phyloP scores from a whole-genome alignment of 139 green algal genomes.

The Picochlorum sp. region DNA sequence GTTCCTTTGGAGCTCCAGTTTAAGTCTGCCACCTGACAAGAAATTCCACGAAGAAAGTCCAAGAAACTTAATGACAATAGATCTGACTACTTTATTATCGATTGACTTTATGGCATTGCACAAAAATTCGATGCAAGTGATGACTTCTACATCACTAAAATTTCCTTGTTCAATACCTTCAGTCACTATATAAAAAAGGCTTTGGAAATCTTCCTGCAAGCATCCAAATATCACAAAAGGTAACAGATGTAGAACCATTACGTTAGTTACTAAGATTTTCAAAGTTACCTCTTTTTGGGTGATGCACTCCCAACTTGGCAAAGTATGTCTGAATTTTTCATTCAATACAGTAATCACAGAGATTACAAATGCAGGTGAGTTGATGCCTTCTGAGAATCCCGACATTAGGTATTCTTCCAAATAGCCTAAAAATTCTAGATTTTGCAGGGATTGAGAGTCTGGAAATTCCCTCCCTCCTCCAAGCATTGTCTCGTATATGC shows the following conservation, averaged over 20 bases:
- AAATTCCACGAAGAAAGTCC: constrained; percentile 75
- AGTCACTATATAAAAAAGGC: too few relatives aligned
- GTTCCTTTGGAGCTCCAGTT: constrained; percentile 73
- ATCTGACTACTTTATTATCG: constrained; percentile 74
- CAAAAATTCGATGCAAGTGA: constrained; percentile 72
- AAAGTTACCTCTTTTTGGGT: too few relatives aligned
- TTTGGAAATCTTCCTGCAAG: too few relatives aligned
- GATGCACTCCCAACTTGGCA: too few relatives aligned
- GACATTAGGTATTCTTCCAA: constrained; percentile 92
- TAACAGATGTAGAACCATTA: too few relatives aligned
- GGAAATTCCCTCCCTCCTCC: not conserved
- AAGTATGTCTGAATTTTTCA: too few relatives aligned
- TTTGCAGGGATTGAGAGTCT: constrained; percentile 14
- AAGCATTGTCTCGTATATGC: constrained; percentile 55
- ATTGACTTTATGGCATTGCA: constrained; percentile 79
- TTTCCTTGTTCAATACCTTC: not conserved
- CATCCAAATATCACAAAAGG: too few relatives aligned
- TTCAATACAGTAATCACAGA: constrained; percentile 33
- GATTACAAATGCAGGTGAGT: constrained; percentile 57
- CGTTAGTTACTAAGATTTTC: too few relatives aligned
- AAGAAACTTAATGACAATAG: constrained; percentile 59
- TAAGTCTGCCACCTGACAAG: constrained; percentile 54
- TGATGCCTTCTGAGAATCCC: constrained; percentile 50
- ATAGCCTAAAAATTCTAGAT: constrained; percentile 89
- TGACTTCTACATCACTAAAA: constrained; percentile 55